Percentiles rank a stretch among this genome's conserved stretches.
phyloP scores from a whole-genome alignment of 2,329 filamentous ascomycete genomes.

The Ambrosiella xylebori region DNA sequence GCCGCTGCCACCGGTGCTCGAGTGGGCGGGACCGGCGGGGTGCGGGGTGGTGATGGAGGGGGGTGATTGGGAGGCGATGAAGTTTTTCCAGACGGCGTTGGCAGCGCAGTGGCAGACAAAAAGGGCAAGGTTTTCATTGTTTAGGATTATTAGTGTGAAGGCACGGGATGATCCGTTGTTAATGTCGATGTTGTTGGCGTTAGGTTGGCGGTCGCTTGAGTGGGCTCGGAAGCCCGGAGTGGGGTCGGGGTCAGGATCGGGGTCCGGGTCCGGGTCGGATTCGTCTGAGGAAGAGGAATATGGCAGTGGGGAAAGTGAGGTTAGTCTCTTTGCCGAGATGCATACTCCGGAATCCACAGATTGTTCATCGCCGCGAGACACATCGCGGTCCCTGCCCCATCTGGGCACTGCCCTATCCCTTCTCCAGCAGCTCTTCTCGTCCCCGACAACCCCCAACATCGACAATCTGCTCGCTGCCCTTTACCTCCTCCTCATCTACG shows the following conservation, averaged over 20 bases:
- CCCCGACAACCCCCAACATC: neutral
- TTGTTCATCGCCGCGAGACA: neutral
- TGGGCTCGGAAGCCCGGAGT: neutral
- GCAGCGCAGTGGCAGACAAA: slow-evolving; percentile 2
- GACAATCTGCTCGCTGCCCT: neutral
- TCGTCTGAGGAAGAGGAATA: neutral
- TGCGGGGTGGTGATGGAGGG: neutral
- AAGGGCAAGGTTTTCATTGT: neutral
- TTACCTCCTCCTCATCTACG: slow-evolving; percentile 1
- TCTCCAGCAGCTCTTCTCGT: neutral
- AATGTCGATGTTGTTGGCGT: neutral
- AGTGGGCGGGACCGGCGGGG: neutral
- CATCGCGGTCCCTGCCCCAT: neutral
- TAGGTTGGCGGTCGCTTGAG: neutral
- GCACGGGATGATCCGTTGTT: neutral
- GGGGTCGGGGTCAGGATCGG: neutral
- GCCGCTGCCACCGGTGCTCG: neutral
- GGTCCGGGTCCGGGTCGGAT: neutral
- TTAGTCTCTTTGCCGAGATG: neutral
- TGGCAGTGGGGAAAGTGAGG: neutral
- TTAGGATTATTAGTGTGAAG: neutral
- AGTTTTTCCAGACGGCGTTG: neutral
- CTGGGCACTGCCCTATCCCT: neutral
- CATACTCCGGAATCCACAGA: neutral
- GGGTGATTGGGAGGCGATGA: neutral